phyloP scores from a whole-genome alignment of 352 stramenopile genomes.

The Phytophthora lateralis region DNA sequence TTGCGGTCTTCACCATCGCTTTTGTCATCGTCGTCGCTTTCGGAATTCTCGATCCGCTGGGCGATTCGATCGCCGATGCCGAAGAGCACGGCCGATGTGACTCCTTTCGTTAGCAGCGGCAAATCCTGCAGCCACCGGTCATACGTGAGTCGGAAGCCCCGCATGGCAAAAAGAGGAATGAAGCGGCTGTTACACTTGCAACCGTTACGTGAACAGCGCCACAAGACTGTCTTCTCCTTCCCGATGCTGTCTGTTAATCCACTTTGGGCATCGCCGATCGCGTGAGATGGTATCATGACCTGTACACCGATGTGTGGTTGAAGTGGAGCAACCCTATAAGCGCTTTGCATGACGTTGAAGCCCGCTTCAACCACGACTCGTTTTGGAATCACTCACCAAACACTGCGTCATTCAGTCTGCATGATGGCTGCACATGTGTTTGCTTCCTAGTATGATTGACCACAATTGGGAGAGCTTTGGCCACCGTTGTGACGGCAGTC shows the following conservation, averaged over 20 bases:
- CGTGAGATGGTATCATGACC: conserved; percentile 2
- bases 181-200: not conserved
- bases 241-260: not conserved
- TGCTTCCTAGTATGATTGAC: no score
- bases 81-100: conserved; percentile 74
- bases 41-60: conserved; percentile 48
- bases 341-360: conserved; percentile 23
- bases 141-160: conserved; percentile 53
- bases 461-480: no score
- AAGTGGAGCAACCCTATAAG: conserved; percentile 17
- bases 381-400: no score
- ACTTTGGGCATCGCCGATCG: conserved; percentile 5
- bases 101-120: conserved; percentile 72
- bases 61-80: conserved; percentile 66
- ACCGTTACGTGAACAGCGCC: conserved; percentile 14
- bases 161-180: conserved; percentile 42
- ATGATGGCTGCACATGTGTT: no score
- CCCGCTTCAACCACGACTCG: conserved; percentile 2
- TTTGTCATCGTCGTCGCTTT: conserved; percentile 3
- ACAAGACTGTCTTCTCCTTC: no score
- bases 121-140: conserved; percentile 51
- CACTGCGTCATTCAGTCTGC: no score
- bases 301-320: conserved; percentile 32
- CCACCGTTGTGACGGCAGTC: not conserved
- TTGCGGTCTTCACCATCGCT: conserved; percentile 13